These are phyloP conservation scores for Candida sojae DNA, from an alignment of 1,139 yeast genomes.

Conservation along the genomic window DNA sequence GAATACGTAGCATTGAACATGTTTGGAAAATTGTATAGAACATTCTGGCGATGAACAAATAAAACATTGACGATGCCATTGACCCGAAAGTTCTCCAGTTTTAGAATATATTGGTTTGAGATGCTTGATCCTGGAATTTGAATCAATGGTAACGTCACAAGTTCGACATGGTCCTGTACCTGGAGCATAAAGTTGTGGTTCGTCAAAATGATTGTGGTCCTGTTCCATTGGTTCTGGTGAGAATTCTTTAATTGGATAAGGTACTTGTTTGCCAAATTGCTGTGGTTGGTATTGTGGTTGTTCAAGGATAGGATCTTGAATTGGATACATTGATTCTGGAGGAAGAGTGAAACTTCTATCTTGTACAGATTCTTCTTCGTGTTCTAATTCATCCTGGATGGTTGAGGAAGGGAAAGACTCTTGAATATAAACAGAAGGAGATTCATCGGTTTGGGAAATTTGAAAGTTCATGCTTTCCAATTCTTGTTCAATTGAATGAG, in stretches of 20 bases:
- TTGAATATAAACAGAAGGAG: slow-evolving; percentile 14
- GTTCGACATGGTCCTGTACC: slow-evolving; percentile 76
- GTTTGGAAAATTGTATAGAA: slow-evolving; percentile 52
- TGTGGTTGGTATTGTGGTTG: not conserved
- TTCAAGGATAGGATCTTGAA: not conserved
- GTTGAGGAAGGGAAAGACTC: not conserved
- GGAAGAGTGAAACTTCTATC: not conserved
- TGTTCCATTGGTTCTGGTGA: not conserved
- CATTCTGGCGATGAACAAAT: slow-evolving; percentile 61
- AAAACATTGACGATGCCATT: slow-evolving; percentile 92
- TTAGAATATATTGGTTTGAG: slow-evolving; percentile 63
- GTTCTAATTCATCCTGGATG: not conserved
- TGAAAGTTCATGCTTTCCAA: slow-evolving; percentile 28
- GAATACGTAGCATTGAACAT: slow-evolving; percentile 75
- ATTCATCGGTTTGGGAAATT: slow-evolving; percentile 14
- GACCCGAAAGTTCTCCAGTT: slow-evolving; percentile 83
- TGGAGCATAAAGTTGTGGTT: slow-evolving; percentile 33
- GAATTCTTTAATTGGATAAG: not conserved
- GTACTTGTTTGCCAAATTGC: too few relatives aligned
- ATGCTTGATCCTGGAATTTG: slow-evolving; percentile 47
- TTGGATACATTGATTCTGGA: not conserved
- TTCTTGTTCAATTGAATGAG: slow-evolving; percentile 32
- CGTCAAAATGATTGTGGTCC: not conserved
- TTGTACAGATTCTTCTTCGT: not conserved
- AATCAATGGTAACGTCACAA: slow-evolving; percentile 50